These are phyloP conservation scores for Carnegiea gigantea DNA, from an alignment of 179 eudicot genomes.

Conservation along the genomic window DNA sequence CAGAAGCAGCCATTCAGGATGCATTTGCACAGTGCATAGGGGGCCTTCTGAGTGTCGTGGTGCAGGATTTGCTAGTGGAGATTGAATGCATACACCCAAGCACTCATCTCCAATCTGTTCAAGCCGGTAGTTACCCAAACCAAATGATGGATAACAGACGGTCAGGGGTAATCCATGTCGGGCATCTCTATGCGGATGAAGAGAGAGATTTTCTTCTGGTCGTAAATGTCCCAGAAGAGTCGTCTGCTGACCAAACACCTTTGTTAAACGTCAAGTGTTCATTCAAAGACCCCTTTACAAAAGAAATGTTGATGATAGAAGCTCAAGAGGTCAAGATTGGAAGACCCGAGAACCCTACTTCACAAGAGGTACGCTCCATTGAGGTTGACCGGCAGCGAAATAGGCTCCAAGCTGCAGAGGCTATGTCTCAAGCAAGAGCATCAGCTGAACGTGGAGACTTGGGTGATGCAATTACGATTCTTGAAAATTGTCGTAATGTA, in stretches of 20 bases:
- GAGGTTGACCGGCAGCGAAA: slow-evolving; percentile 81
- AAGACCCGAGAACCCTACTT: slow-evolving; percentile 40
- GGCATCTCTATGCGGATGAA: slow-evolving; percentile 90
- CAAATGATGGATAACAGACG: slow-evolving; percentile 38
- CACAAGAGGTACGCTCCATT: slow-evolving; percentile 42
- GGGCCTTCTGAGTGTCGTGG: slow-evolving; percentile 84
- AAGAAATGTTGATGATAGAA: slow-evolving; percentile 44
- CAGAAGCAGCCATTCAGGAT: slow-evolving; percentile 80
- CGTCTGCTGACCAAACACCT: slow-evolving; percentile 31
- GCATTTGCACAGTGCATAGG: slow-evolving; percentile 97
- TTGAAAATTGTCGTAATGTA: slow-evolving; percentile 47
- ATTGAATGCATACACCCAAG: slow-evolving; percentile 49
- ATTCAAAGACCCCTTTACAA: slow-evolving; percentile 56
- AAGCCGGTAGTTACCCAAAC: slow-evolving; percentile 67
- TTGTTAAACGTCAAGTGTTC: slow-evolving; percentile 55
- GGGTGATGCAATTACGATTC: slow-evolving; percentile 48
- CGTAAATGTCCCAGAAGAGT: slow-evolving; percentile 49
- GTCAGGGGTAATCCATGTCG: slow-evolving; percentile 55
- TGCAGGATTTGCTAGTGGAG: slow-evolving; percentile 54
- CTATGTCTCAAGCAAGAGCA: slow-evolving; percentile 65
- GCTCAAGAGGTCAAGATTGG: slow-evolving; percentile 45
- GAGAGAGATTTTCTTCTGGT: slow-evolving; percentile 73
- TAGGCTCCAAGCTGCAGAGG: slow-evolving; percentile 70
- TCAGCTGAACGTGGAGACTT: slow-evolving; percentile 76
- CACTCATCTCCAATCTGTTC: slow-evolving; percentile 42